Evolutionary conservation across 2,329 filamentous ascomycete genomes (phyloP).

Genomic region (Emergomyces africanus): DNA sequence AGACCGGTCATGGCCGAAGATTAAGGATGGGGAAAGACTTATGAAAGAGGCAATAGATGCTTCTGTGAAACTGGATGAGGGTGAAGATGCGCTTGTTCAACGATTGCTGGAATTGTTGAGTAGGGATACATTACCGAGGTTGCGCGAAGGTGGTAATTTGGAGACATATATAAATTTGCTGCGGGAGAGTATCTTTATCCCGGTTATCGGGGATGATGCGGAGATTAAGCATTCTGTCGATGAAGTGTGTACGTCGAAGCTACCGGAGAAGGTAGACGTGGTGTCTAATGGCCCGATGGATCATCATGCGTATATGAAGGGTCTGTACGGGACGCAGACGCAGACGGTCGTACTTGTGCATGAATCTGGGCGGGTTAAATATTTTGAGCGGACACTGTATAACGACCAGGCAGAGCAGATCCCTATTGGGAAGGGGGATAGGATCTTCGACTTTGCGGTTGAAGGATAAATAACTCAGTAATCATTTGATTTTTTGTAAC

Average conservation of each 20-base stretch:
- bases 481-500: background rate
- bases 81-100: slow-evolving; percentile 38
- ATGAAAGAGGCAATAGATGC: slow-evolving; percentile 37
- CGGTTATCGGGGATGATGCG: slow-evolving; percentile 39
- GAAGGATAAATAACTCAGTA: slow-evolving; percentile 9
- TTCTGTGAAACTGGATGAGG: slow-evolving; percentile 30
- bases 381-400: slow-evolving; percentile 49
- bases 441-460: slow-evolving; percentile 24
- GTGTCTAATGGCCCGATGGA: slow-evolving; percentile 15
- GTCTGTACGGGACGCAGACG: slow-evolving; percentile 52
- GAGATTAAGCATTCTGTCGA: slow-evolving; percentile 19
- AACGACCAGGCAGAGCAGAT: slow-evolving; percentile 39
- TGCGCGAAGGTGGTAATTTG: slow-evolving; percentile 37
- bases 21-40: slow-evolving; percentile 43
- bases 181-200: slow-evolving; percentile 49
- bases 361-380: slow-evolving; percentile 43
- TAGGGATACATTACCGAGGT: slow-evolving; percentile 42
- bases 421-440: slow-evolving; percentile 35
- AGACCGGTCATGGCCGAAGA: slow-evolving; percentile 50
- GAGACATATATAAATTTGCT: slow-evolving; percentile 45
- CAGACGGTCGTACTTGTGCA: slow-evolving; percentile 49
- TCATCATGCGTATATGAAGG: slow-evolving; percentile 25
- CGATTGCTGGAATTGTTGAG: slow-evolving; percentile 41
- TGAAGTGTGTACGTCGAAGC: slow-evolving; percentile 25
- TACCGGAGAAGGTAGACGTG: slow-evolving; percentile 13